Conservation (phyloP, 495 filamentous ascomycete genomes). For the Neurospora africana region DNA sequence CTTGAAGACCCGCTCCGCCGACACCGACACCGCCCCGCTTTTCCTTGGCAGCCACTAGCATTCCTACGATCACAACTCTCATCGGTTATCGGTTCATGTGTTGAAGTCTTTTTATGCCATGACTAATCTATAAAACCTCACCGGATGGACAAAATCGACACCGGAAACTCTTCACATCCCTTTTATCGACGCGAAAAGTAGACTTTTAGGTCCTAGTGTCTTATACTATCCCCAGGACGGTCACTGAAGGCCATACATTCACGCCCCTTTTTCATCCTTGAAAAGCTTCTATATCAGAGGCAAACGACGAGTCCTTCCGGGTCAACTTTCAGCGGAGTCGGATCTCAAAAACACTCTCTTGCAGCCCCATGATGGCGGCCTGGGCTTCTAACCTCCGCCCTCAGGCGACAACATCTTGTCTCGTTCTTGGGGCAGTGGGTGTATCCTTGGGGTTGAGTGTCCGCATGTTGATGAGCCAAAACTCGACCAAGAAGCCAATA, state of each 20-base stretch:
- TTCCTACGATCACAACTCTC: background rate
- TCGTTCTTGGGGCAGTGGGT: slow-evolving; percentile 13
- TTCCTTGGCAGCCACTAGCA: background rate
- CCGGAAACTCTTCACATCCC: background rate
- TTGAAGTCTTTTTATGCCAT: background rate
- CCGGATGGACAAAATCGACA: background rate
- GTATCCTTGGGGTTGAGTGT: slow-evolving; percentile 9
- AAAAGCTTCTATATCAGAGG: background rate
- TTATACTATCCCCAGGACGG: background rate
- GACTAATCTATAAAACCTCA: background rate
- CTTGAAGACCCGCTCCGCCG: background rate
- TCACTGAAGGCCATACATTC: background rate
- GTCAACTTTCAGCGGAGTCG: background rate
- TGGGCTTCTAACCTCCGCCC: slow-evolving; percentile 4
- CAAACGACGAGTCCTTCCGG: background rate
- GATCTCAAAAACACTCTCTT: background rate
- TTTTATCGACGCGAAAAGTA: background rate
- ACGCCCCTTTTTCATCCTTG: background rate
- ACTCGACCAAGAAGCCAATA: background rate
- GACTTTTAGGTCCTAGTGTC: background rate
- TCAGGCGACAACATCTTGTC: slow-evolving; percentile 1
- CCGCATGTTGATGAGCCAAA: background rate
- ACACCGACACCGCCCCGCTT: background rate
- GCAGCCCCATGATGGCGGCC: slow-evolving; percentile 3
- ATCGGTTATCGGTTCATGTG: background rate